These are phyloP conservation scores for Striga hermonthica DNA, from an alignment of 305 asterid genomes.

Conservation along the genomic window DNA sequence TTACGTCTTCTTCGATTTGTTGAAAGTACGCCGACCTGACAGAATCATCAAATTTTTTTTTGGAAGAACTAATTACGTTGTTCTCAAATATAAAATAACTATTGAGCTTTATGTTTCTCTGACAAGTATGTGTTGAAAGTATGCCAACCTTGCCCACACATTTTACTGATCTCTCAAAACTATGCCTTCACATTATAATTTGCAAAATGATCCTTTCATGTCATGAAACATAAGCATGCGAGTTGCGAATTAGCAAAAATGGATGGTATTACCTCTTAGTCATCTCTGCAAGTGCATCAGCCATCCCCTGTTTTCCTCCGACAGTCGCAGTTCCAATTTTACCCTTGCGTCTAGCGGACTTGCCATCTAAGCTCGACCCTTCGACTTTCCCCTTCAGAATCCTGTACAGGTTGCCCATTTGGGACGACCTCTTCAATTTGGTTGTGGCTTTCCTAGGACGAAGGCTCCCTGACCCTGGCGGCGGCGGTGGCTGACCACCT, in stretches of 20 bases:
- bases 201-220: no score
- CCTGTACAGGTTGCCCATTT: conserved; percentile 79
- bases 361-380: conserved; percentile 54
- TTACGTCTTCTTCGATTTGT: conserved; percentile 83
- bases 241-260: no score
- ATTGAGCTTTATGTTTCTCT: no score
- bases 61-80: background rate
- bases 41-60: background rate
- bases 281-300: conserved; percentile 86
- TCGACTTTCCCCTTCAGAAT: conserved; percentile 85
- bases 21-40: conserved; percentile 68
- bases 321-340: conserved; percentile 41
- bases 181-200: no score
- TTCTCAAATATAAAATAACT: no score
- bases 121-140: no score
- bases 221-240: no score
- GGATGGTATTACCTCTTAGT: conserved; percentile 58
- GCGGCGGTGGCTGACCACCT: conserved; percentile 56
- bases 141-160: no score
- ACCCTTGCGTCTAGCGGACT: conserved; percentile 52
- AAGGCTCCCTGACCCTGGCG: conserved; percentile 54
- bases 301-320: conserved; percentile 76
- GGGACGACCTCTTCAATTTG: conserved; percentile 81
- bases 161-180: no score
- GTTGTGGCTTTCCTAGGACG: conserved; percentile 54